Percentiles rank a stretch among this genome's conserved stretches.
These are phyloP conservation scores for Apiotrichum laibachii DNA, from an alignment of 1,284 basidiomycete species.

Conservation along the genomic window DNA sequence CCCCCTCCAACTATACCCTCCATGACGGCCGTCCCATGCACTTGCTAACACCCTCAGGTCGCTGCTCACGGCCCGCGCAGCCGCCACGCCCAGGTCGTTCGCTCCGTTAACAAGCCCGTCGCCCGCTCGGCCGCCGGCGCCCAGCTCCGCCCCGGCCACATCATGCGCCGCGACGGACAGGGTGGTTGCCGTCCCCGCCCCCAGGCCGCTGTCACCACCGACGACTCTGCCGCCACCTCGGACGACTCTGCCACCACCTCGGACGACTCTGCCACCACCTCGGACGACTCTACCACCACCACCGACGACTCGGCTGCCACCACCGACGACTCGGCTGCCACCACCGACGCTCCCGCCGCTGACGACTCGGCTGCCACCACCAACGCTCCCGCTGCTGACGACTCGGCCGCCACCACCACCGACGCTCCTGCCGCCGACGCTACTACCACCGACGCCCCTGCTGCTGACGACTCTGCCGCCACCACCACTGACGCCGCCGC, in stretches of 20 bases:
- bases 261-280: slow-evolving; percentile 15
- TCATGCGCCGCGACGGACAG: slow-evolving; percentile 34
- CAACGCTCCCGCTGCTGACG: slow-evolving; percentile 18
- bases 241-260: slow-evolving; percentile 7
- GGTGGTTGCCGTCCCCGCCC: slow-evolving; percentile 43
- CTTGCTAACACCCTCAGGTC: slow-evolving; percentile 6
- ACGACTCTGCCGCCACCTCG: slow-evolving; percentile 18
- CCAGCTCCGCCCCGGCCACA: slow-evolving; percentile 3
- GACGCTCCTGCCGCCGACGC: slow-evolving; percentile 1
- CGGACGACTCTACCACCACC: slow-evolving; percentile 13
- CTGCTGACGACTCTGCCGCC: not conserved
- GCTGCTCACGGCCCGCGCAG: slow-evolving; percentile 14
- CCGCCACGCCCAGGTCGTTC: slow-evolving; percentile 5
- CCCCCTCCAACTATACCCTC: not conserved
- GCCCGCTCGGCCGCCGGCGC: slow-evolving; percentile 6
- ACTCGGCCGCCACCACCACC: slow-evolving; percentile 4
- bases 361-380: slow-evolving; percentile 19
- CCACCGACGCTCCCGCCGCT: slow-evolving; percentile 23
- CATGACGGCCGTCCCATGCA: not conserved
- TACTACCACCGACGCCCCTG: not conserved
- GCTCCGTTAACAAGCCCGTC: slow-evolving; percentile 1
- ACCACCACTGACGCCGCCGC: not conserved
- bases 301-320: not conserved
- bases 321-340: slow-evolving; percentile 8
- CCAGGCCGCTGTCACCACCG: slow-evolving; percentile 7